Evolutionary conservation across 2,329 filamentous ascomycete genomes (phyloP).

Genomic region (Diaporthe sp.): DNA sequence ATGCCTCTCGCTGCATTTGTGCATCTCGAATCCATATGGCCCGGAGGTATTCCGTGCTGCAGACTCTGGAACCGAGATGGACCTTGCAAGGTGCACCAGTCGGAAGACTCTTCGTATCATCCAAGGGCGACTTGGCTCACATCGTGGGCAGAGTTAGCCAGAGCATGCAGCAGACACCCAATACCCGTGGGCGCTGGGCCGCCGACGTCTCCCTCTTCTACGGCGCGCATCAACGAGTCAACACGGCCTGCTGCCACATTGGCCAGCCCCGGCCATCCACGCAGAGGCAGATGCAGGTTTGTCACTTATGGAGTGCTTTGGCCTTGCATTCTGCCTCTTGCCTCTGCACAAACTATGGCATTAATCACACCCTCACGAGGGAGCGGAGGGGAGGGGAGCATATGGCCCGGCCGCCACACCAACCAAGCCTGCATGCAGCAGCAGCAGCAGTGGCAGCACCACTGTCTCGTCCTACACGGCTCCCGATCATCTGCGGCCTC

Average conservation of each 20-base stretch:
- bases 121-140: conserved; percentile 26
- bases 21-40: not conserved
- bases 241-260: conserved; percentile 14
- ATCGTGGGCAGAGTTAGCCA: conserved; percentile 1
- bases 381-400: not conserved
- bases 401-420: not conserved
- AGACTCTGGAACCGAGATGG: conserved; percentile 29
- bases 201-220: not conserved
- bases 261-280: conserved; percentile 7
- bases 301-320: conserved; percentile 31
- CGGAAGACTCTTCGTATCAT: conserved; percentile 26
- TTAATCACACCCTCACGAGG: conserved; percentile 15
- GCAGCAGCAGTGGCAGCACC: conserved; percentile 6
- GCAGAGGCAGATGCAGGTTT: conserved; percentile 16
- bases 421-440: conserved; percentile 21
- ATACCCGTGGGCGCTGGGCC: conserved; percentile 23
- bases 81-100: conserved; percentile 21
- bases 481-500: conserved; percentile 40
- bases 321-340: conserved; percentile 19
- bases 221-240: conserved; percentile 20
- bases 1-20: not conserved
- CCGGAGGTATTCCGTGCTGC: conserved; percentile 7
- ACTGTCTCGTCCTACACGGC: not conserved
- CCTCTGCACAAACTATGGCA: conserved; percentile 23
- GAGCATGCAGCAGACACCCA: conserved; percentile 8